These are phyloP conservation scores for Scortechinia acanthostroma DNA, from an alignment of 2,329 filamentous ascomycete genomes.

Conservation along the genomic window DNA sequence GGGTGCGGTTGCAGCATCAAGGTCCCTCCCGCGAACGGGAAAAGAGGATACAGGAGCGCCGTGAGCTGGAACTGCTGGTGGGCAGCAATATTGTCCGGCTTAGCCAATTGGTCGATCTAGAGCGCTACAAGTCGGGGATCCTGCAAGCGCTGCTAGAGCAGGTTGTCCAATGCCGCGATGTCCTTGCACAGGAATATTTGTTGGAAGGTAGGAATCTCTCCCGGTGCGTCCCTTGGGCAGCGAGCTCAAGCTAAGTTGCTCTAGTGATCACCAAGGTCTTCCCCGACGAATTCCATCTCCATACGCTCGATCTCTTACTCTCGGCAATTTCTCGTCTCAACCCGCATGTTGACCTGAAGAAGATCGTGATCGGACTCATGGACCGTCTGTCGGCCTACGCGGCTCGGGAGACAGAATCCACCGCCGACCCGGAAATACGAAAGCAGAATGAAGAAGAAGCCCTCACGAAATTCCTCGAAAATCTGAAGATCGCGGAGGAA, in stretches of 20 bases:
- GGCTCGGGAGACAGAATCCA: conserved; percentile 52
- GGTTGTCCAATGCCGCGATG: conserved; percentile 73
- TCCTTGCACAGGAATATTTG: conserved; percentile 70
- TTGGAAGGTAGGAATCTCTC: conserved; percentile 47
- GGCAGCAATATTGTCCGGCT: conserved; percentile 69
- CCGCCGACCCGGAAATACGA: conserved; percentile 44
- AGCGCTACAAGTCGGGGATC: conserved; percentile 66
- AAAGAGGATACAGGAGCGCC: conserved; percentile 64
- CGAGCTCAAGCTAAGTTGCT: conserved; percentile 3
- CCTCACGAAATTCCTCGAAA: conserved; percentile 53
- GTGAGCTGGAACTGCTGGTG: conserved; percentile 67
- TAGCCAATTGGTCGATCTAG: conserved; percentile 68
- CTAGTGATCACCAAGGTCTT: conserved; percentile 70
- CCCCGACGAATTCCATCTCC: conserved; percentile 70
- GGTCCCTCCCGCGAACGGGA: conserved; percentile 70
- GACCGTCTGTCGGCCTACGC: conserved; percentile 68
- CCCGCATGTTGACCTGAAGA: conserved; percentile 70
- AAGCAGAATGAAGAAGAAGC: conserved; percentile 63
- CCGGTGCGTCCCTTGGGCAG: not conserved
- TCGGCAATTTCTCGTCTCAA: conserved; percentile 66
- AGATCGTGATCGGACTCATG: conserved; percentile 72
- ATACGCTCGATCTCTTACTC: conserved; percentile 67
- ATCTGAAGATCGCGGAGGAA: conserved; percentile 48
- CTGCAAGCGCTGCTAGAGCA: conserved; percentile 66
- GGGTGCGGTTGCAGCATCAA: conserved; percentile 71